A percentile compares a stretch with the other conserved stretches of the same genome.
These are phyloP conservation scores for Penicillium griseofulvum DNA, from an alignment of 2,329 filamentous ascomycete species.

Conservation along the genomic window DNA sequence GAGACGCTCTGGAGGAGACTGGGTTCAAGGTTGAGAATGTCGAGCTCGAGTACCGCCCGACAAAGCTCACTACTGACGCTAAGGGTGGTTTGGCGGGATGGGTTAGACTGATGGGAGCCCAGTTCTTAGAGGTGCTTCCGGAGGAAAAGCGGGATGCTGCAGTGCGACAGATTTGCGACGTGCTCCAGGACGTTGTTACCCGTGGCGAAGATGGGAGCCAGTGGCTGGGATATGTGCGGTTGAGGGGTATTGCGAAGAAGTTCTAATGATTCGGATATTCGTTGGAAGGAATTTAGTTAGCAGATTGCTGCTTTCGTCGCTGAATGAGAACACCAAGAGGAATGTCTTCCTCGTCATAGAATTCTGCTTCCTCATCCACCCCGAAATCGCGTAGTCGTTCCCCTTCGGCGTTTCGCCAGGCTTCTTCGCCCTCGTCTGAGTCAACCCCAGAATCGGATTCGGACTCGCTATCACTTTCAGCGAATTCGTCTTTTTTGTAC, in stretches of 20 bases:
- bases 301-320: constrained; percentile 28
- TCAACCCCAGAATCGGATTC: constrained; percentile 20
- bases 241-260: constrained; percentile 44
- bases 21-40: constrained; percentile 52
- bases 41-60: constrained; percentile 66
- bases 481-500: constrained; percentile 21
- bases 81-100: constrained; percentile 63
- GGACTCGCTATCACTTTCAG: constrained; percentile 14
- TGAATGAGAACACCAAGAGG: constrained; percentile 56
- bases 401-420: constrained; percentile 62
- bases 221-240: constrained; percentile 50
- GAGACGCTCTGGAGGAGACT: constrained; percentile 32
- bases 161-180: constrained; percentile 54
- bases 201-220: constrained; percentile 57
- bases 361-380: constrained; percentile 63
- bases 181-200: constrained; percentile 56
- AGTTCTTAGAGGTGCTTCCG: constrained; percentile 55
- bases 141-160: constrained; percentile 51
- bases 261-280: constrained; percentile 1
- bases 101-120: constrained; percentile 62
- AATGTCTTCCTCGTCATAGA: constrained; percentile 62
- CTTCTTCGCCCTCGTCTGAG: constrained; percentile 54
- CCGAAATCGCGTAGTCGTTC: constrained; percentile 63
- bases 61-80: constrained; percentile 43
- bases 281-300: background rate